These are phyloP conservation scores for Zygosaccharomyces pseudobailii DNA, from an alignment of 1,139 yeast species.

Conservation along the genomic window DNA sequence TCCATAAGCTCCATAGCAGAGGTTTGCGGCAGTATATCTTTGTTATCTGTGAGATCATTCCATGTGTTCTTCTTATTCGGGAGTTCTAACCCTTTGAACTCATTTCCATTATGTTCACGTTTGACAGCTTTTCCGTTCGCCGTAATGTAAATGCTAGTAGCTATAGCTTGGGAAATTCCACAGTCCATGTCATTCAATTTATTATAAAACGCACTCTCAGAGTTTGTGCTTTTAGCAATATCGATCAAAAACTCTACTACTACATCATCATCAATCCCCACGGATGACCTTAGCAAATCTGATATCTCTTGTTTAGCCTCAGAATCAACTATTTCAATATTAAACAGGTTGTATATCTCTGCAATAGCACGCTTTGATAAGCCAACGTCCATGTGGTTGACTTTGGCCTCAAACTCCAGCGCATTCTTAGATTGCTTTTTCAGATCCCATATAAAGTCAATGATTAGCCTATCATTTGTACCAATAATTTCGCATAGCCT, in stretches of 20 bases:
- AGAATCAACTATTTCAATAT: neutral
- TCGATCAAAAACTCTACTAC: slow-evolving; percentile 25
- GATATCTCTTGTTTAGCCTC: neutral
- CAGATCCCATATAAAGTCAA: slow-evolving; percentile 18
- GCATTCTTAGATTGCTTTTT: slow-evolving; percentile 8
- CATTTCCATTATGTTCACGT: slow-evolving; percentile 13
- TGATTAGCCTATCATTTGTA: slow-evolving; percentile 15
- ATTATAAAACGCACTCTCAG: slow-evolving; percentile 39
- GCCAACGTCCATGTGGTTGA: slow-evolving; percentile 18
- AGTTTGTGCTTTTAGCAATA: slow-evolving; percentile 28
- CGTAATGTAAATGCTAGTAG: slow-evolving; percentile 34
- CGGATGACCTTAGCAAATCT: slow-evolving; percentile 6
- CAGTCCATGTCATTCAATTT: slow-evolving; percentile 57
- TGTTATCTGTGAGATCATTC: slow-evolving; percentile 18
- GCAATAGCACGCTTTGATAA: slow-evolving; percentile 8
- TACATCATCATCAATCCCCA: slow-evolving; percentile 25
- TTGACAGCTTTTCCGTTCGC: slow-evolving; percentile 19
- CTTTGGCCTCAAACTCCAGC: slow-evolving; percentile 12
- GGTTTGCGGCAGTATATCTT: slow-evolving; percentile 9
- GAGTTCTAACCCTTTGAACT: slow-evolving; percentile 11
- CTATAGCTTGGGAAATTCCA: slow-evolving; percentile 47
- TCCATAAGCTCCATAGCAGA: slow-evolving; percentile 20
- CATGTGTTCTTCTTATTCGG: slow-evolving; percentile 20
- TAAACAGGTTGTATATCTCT: slow-evolving; percentile 7
- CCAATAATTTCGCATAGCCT: slow-evolving; percentile 10